These are phyloP conservation scores for Hemisphaericaspora xylofermentans DNA, from an alignment of 1,139 yeast genomes.

Conservation along the genomic window DNA sequence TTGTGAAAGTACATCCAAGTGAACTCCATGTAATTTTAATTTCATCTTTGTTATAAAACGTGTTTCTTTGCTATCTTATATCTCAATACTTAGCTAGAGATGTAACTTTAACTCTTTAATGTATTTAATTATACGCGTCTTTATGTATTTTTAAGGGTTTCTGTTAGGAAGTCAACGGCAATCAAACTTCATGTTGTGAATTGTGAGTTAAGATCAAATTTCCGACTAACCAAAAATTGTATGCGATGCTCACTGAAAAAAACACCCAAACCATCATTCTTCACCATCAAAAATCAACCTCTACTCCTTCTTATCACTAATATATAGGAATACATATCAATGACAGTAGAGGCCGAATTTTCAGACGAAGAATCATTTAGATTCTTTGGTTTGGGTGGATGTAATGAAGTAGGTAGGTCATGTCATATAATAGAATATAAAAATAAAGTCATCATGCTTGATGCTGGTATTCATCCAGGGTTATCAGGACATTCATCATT, in stretches of 20 bases:
- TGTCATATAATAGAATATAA: slow-evolving; percentile 91
- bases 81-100: neutral
- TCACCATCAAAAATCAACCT: neutral
- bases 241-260: no score
- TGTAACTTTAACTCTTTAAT: no score
- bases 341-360: slow-evolving; percentile 11
- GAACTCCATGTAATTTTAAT: slow-evolving; percentile 32
- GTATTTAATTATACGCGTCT: no score
- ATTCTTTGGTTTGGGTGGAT: slow-evolving; percentile 98
- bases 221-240: no score
- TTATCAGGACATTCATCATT: slow-evolving; percentile 84
- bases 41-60: slow-evolving; percentile 25
- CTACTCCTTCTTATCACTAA: neutral
- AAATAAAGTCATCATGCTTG: slow-evolving; percentile 95
- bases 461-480: slow-evolving; percentile 98
- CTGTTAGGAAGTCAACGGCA: no score
- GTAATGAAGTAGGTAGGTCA: slow-evolving; percentile 95
- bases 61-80: neutral
- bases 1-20: slow-evolving; percentile 28
- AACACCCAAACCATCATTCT: slow-evolving; percentile 1
- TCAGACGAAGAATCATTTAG: slow-evolving; percentile 47
- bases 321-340: no score
- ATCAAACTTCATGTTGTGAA: no score
- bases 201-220: neutral
- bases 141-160: no score